phyloP scores from a whole-genome alignment of 768 basidiomycete species.

The Dendrothele bispora region DNA sequence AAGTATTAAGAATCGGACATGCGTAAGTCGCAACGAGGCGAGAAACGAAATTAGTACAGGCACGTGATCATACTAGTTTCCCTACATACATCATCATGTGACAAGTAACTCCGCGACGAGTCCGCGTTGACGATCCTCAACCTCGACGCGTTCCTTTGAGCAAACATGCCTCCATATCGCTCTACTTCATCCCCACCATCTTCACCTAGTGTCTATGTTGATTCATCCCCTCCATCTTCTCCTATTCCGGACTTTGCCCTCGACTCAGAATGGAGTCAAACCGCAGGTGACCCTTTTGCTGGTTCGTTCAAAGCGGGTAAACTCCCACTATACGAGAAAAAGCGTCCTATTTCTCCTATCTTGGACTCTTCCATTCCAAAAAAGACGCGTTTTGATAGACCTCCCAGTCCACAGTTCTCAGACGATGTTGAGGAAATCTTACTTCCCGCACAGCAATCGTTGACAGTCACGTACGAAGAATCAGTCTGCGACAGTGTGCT shows the following conservation, averaged over 20 bases:
- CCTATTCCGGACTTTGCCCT: conserved; percentile 20
- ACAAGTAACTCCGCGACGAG: not conserved
- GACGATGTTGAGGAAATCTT: no score
- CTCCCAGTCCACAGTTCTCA: not conserved
- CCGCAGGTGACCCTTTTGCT: conserved; percentile 51
- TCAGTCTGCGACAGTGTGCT: no score
- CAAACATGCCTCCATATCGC: not conserved
- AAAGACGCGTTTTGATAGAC: not conserved
- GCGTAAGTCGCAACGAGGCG: conserved; percentile 1
- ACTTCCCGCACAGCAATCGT: no score
- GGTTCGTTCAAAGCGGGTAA: conserved; percentile 52
- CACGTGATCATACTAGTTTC: no score
- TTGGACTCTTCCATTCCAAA: not conserved
- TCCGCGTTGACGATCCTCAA: no score
- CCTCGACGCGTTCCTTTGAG: not conserved
- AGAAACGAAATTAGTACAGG: no score
- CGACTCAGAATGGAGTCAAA: conserved; percentile 11
- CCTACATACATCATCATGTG: no score
- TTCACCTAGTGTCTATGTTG: conserved; percentile 27
- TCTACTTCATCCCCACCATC: conserved; percentile 24
- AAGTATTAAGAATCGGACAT: not conserved
- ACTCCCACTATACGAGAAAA: conserved; percentile 43
- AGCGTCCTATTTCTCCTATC: not conserved
- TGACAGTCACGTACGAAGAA: no score
- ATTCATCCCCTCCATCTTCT: conserved; percentile 48